Conservation (phyloP, 768 basidiomycete species). For the Dacryopinax primogenitus region DNA sequence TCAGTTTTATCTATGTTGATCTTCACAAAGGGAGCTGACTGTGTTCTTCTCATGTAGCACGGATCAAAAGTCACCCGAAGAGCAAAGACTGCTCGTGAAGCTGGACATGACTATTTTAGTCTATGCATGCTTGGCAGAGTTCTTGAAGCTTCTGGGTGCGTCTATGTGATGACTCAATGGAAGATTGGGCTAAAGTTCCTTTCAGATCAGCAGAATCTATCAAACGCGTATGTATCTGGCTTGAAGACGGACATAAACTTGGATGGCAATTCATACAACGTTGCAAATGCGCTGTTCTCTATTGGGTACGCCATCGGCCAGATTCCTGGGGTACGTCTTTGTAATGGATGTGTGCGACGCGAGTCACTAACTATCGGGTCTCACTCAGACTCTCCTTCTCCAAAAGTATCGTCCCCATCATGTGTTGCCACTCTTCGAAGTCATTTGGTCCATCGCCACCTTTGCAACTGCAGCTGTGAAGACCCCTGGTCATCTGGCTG, state of each 20-base stretch:
- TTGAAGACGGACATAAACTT: slow-evolving; percentile 3
- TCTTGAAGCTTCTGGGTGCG: not conserved
- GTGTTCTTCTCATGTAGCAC: not conserved
- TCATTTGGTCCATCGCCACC: slow-evolving; percentile 53
- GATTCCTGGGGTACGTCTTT: not conserved
- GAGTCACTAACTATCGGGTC: not conserved
- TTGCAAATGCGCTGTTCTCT: slow-evolving; percentile 52
- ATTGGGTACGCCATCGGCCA: slow-evolving; percentile 58
- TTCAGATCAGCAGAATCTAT: not conserved
- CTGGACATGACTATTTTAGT: not conserved
- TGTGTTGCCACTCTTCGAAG: slow-evolving; percentile 40
- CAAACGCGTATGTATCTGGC: not conserved
- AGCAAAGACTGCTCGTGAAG: not conserved
- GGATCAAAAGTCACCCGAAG: slow-evolving; percentile 2
- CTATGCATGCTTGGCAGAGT: slow-evolving; percentile 4
- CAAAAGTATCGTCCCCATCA: slow-evolving; percentile 50
- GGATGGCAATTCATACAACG: not conserved
- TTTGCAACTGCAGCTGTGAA: slow-evolving; percentile 17
- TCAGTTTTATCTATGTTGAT: not conserved
- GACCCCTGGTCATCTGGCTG: slow-evolving; percentile 34
- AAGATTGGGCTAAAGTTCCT: not conserved
- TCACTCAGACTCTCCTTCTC: slow-evolving; percentile 55
- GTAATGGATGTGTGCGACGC: not conserved
- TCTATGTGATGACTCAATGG: not conserved
- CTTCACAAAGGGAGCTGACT: not conserved